Conservation (phyloP, 306 rosid species). For the Castanea crenata region DNA sequence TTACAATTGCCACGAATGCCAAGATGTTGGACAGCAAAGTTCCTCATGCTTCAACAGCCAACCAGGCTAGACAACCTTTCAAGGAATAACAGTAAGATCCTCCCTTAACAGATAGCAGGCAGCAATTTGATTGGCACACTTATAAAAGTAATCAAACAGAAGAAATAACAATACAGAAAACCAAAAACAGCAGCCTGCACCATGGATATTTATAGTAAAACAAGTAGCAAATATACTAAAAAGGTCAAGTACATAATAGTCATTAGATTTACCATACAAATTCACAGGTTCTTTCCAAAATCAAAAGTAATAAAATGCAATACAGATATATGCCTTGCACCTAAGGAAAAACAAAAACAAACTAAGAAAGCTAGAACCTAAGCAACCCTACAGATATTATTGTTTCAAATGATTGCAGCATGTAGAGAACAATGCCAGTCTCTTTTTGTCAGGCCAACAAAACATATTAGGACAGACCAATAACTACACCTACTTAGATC, state of each 20-base stretch:
- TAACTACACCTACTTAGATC: constrained; percentile 19
- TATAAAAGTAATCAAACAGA: background rate
- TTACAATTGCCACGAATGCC: no score
- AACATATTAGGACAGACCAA: background rate
- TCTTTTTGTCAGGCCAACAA: background rate
- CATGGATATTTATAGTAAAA: background rate
- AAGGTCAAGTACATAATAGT: constrained; percentile 3
- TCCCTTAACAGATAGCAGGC: background rate
- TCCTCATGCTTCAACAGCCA: background rate
- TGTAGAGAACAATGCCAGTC: constrained; percentile 19
- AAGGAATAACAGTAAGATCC: background rate
- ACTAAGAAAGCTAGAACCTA: constrained; percentile 16
- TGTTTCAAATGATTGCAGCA: background rate
- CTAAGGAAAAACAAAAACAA: background rate
- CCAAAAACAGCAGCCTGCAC: background rate
- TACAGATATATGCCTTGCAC: constrained; percentile 1
- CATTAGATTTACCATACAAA: constrained; percentile 7
- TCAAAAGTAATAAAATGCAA: constrained; percentile 6
- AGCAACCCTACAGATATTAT: constrained; percentile 14
- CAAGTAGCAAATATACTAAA: background rate
- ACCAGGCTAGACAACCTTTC: background rate
- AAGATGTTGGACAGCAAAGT: no score
- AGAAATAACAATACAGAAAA: background rate
- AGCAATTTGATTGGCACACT: background rate
- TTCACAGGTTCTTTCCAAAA: constrained; percentile 19